Evolutionary conservation across 2,329 filamentous ascomycete genomes (phyloP), one percentile per base, ranked within the genome.

Genomic region (Ophiobolus disseminans): DNA sequence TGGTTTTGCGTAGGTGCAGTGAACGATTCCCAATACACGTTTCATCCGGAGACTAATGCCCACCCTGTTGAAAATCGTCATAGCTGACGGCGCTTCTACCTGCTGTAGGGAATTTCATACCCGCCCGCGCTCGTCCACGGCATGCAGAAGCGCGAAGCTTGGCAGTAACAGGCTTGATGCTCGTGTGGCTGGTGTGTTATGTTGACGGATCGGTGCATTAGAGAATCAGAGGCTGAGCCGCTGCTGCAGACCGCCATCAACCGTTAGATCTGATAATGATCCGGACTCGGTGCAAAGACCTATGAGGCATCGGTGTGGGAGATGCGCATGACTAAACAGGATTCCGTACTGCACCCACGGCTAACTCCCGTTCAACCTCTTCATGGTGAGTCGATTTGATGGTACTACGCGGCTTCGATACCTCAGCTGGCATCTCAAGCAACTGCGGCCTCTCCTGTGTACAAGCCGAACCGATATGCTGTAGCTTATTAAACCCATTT

Each of bases 401-500:
- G n/a, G n/a, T n/a, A n/a, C n/a, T n/a, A n/a, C 13, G 20, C 25
- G 16, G 19, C 25, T 22, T 32, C 26, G 10, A 43, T 5, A 30
- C 7, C 23, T 36, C 42, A 50, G 25, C 40, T 51, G 23, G 31
- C 16, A 34, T 28, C n/a, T 17, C 37, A 25, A 42, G 31, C 44
- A 45, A 35, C 25, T 37, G 37, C 34, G 34, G 21, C 17, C 32
- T 39, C 7, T 22, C 23, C 25, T 44, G 21, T 14, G 28, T 34
- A 28, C 23, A 30, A 53, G 34, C 44, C 22, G 40, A 25, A 31
- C 38, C 31, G 34, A 35, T 26, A 26, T 51, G 38, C 35, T 50
- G 26, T 42, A 42, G 35, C 44, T 42, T 46, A 35, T 50, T 45
- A 31, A 34, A 44, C 56, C 56, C 56, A 58, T 57, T 58, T 26